phyloP scores from a whole-genome alignment of 75 land plant genomes.

The Sequoia sempervirens region DNA sequence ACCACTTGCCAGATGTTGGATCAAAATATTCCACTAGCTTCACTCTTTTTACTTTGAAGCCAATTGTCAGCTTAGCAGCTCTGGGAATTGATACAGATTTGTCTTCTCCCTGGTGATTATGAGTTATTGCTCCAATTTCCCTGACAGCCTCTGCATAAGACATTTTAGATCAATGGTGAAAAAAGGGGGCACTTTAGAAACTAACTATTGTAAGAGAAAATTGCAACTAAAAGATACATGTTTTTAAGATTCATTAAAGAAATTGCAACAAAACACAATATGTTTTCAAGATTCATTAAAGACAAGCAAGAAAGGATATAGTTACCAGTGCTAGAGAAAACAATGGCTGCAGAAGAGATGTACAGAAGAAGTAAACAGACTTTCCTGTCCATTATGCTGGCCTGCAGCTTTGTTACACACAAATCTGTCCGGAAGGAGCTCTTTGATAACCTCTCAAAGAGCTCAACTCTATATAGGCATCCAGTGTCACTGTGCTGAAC shows the following conservation, averaged over 20 bases:
- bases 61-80: background rate
- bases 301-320: background rate
- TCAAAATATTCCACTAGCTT: background rate
- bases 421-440: background rate
- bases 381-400: constrained; percentile 1
- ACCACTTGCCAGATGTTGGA: constrained; percentile 5
- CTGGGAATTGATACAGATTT: background rate
- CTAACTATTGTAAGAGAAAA: background rate
- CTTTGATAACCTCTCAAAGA: background rate
- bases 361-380: background rate
- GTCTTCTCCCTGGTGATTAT: background rate
- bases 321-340: constrained; percentile 1
- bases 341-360: constrained; percentile 2
- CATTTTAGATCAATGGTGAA: background rate
- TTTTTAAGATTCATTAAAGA: background rate
- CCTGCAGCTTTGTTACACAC: background rate
- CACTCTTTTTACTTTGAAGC: background rate
- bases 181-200: background rate
- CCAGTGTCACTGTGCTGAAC: background rate
- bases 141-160: background rate
- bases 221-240: background rate
- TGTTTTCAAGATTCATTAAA: background rate
- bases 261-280: background rate
- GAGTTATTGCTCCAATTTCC: background rate
- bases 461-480: constrained; percentile 7